Evolutionary conservation across 1,284 basidiomycete species (phyloP).

Genomic region (Thecaphora thlaspeos): DNA sequence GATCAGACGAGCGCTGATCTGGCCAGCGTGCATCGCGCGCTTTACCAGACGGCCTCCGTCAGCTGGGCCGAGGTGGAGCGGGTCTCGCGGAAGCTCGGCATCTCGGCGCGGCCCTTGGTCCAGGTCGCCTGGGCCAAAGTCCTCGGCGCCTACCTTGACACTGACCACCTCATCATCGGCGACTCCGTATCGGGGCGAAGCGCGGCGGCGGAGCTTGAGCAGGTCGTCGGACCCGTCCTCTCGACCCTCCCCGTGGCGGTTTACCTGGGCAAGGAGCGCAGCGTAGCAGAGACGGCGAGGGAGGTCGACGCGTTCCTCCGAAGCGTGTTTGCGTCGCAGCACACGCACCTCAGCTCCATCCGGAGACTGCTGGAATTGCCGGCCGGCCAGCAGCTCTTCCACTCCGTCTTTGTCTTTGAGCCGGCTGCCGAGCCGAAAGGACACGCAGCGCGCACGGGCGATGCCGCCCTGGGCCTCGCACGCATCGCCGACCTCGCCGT

Average conservation of each 20-base stretch:
- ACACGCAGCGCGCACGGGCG: not conserved
- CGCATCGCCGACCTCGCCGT: slow-evolving; percentile 38
- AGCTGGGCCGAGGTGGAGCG: slow-evolving; percentile 32
- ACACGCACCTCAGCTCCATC: slow-evolving; percentile 39
- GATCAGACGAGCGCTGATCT: slow-evolving; percentile 4
- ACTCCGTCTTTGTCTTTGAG: slow-evolving; percentile 55
- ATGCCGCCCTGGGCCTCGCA: slow-evolving; percentile 2
- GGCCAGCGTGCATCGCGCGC: slow-evolving; percentile 16
- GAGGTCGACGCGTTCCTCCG: slow-evolving; percentile 33
- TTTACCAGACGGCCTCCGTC: slow-evolving; percentile 11
- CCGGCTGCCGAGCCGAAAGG: slow-evolving; percentile 13
- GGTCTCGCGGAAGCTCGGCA: slow-evolving; percentile 31
- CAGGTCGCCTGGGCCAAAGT: slow-evolving; percentile 57
- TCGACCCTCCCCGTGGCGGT: slow-evolving; percentile 52
- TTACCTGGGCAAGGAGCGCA: slow-evolving; percentile 9
- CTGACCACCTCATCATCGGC: slow-evolving; percentile 46
- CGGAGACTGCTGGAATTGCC: slow-evolving; percentile 43
- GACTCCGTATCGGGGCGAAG: slow-evolving; percentile 50
- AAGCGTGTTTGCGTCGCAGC: slow-evolving; percentile 29
- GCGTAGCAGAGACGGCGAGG: slow-evolving; percentile 26
- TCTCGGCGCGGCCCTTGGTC: slow-evolving; percentile 53
- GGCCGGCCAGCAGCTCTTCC: slow-evolving; percentile 45
- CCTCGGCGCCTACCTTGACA: slow-evolving; percentile 48
- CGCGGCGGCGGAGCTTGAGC: slow-evolving; percentile 27
- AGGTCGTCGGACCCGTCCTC: slow-evolving; percentile 48